phyloP scores from a whole-genome alignment of 305 asterid species.

The Fraxinus paxiana region DNA sequence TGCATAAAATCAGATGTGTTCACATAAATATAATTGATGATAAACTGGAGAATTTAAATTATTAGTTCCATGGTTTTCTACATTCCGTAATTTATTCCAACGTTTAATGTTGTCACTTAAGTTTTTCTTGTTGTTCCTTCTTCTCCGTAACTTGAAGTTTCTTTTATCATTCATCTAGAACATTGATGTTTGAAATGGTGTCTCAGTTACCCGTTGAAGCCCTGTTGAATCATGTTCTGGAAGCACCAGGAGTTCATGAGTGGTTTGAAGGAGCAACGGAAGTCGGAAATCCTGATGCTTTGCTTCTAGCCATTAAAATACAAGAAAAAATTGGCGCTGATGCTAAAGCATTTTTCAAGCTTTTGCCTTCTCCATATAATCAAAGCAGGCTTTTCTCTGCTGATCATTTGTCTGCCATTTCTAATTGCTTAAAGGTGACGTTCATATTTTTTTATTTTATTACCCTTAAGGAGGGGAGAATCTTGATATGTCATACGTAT shows the following conservation, averaged over 20 bases:
- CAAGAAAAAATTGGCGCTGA: constrained; percentile 56
- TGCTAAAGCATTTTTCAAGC: constrained; percentile 46
- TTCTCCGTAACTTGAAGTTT: not conserved
- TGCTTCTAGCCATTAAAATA: constrained; percentile 72
- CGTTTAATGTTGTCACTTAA: not conserved
- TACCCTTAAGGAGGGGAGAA: not conserved
- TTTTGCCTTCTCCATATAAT: constrained; percentile 72
- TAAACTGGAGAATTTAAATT: not conserved
- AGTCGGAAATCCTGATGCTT: constrained; percentile 86
- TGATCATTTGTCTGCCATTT: constrained; percentile 52
- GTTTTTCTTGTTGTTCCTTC: not conserved
- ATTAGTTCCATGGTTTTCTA: not conserved
- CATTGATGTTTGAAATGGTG: constrained; percentile 17
- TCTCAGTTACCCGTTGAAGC: constrained; percentile 68
- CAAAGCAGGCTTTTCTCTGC: constrained; percentile 54
- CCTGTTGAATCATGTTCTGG: constrained; percentile 56
- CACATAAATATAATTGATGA: not conserved
- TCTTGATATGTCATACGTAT: not conserved
- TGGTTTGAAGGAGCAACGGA: constrained; percentile 77
- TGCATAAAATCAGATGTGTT: not conserved
- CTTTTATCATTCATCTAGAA: constrained; percentile 13
- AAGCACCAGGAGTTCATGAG: constrained; percentile 74
- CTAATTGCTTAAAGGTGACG: constrained; percentile 78
- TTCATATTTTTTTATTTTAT: constrained; percentile 14
- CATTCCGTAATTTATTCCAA: not conserved